Base-by-base conservation (phyloP, 2,329 filamentous ascomycete genomes). In the Monascus ruber region DNA sequence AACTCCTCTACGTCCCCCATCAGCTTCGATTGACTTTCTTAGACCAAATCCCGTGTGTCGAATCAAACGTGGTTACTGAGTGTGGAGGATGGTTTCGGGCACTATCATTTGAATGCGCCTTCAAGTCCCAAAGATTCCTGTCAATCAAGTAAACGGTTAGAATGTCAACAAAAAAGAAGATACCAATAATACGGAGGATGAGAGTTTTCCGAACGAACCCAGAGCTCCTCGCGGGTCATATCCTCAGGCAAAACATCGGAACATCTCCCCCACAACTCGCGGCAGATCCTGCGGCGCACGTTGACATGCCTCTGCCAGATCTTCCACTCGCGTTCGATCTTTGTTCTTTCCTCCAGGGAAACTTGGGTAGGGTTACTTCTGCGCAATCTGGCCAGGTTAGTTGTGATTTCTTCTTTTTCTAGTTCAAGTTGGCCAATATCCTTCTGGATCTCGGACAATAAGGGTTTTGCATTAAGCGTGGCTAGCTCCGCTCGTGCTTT, bases 231-330 rank as follows among this genome's bases (percentile, higher is more conserved):
- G 43, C 54, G 62, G 24, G 50, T 62, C 56, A 70, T 67, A 33
- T 59, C 61, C 41, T 72, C 70, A 27, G 66, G 59, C 46, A 76
- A 42, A 26, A 60, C 51, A 34, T 70, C 71, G 42, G 64, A 63
- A 46, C 73, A 68, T 40, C 58, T 50, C 36, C 47, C 57, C 74
- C 73, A 77, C 47, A 76, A 49, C 43, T 74, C 68, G 36, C 47
- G 53, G 37, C 64, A 68, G 46, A 77, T 72, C 51, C 57, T 68
- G 54, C 64, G 64, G 42, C 74, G 67, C 34, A 53, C 52, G 26
- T 41, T 51, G 31, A 57, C 62, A 34, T 64, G 55, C 25, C 39
- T 53, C 37, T 53, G 53, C 69, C 71, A 73, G 45, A 55, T 56
- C 45, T 58, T 65, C 58, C 66, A 69, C 41, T 71, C 68, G 37